Base-by-base conservation (phyloP, 1,284 basidiomycete genomes). In the Leccinum ponderosum region DNA sequence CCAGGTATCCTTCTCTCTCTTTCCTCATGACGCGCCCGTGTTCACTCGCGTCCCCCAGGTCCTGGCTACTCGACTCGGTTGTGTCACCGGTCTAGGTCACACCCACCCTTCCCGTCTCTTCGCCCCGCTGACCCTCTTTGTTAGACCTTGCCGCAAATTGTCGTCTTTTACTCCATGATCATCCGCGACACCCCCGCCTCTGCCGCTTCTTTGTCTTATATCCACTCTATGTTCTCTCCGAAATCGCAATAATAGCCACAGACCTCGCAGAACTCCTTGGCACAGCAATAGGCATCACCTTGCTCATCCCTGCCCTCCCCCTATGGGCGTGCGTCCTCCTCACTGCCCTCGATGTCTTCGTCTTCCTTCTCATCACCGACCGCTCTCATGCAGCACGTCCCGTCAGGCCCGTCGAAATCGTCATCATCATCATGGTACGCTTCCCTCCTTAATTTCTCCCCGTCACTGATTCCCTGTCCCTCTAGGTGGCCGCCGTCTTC, bases 231-330 rank as follows among this genome's bases (percentile, higher is more conserved):
- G 73, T 74, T 35, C 73, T 89, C 29, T 77, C 89, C 6, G 95
- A 98, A 75, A 78, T 91, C n/a, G 93, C 92, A 35, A 94, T 97
- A 68, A 87, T 95, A 63, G 86, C 85, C 31, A 91, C 88, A 17
- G 88, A 91, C 71, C 79, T 90, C 25, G 87, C 87, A 33, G 88
- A 90, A 72, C 81, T 97, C 7, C 80, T 97, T 4, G 94, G 94
- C 29, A 82, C 80, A 17, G 81, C 78, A 37, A 83, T 83, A 47
- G 81, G 79, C 1, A 77, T 97, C 53, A 87, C 87, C 70, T 78
- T 97, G 75, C 81, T 97, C 47, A 93, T 96, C 69, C 94, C 95
- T 0, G 78, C 77, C 35, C 78, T 97, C 8, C 86, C 93, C 29
- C 78, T 95, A 5, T 95, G 87, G 83, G 90, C 86, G 2, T 90